A percentile compares a stretch with the other conserved stretches of the same genome.
phyloP scores from a whole-genome alignment of 495 filamentous ascomycete genomes.

The Glutinoglossum americanum region DNA sequence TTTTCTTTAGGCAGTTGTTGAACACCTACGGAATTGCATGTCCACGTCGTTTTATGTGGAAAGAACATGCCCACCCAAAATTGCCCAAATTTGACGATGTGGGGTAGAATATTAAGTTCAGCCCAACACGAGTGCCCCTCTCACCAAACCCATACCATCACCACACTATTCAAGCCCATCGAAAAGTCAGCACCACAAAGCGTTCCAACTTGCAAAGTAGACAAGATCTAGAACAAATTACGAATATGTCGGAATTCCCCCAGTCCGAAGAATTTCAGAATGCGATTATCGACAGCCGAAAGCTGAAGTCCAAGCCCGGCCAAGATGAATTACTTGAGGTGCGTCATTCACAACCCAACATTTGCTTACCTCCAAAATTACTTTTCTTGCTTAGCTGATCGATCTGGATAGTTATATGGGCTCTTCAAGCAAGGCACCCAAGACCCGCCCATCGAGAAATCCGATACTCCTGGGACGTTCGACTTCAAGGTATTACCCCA shows the following conservation, averaged over 20 bases:
- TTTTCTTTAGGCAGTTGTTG: neutral
- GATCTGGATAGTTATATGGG: conserved; percentile 27
- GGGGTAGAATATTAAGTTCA: neutral
- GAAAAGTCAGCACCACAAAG: neutral
- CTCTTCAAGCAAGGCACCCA: conserved; percentile 34
- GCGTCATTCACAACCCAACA: conserved; percentile 7
- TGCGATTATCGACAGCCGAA: conserved; percentile 40
- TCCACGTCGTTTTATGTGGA: neutral
- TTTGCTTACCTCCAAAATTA: neutral
- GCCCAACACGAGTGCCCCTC: neutral
- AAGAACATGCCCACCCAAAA: neutral
- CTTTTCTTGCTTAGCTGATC: neutral
- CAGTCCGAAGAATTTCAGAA: conserved; percentile 32
- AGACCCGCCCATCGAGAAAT: conserved; percentile 19
- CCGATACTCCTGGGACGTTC: conserved; percentile 27
- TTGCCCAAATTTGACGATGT: neutral
- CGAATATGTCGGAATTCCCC: conserved; percentile 1
- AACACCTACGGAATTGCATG: neutral
- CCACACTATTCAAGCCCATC: neutral
- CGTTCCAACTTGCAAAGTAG: neutral
- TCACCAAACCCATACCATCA: neutral
- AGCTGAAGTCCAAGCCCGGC: conserved; percentile 36
- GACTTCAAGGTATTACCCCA: conserved; percentile 28
- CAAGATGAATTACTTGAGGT: conserved; percentile 41
- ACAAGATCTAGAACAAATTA: neutral